Evolutionary conservation across 805 yeast genomes (phyloP), one percentile per base, ranked within the genome.

Genomic region (Millerago galiae): DNA sequence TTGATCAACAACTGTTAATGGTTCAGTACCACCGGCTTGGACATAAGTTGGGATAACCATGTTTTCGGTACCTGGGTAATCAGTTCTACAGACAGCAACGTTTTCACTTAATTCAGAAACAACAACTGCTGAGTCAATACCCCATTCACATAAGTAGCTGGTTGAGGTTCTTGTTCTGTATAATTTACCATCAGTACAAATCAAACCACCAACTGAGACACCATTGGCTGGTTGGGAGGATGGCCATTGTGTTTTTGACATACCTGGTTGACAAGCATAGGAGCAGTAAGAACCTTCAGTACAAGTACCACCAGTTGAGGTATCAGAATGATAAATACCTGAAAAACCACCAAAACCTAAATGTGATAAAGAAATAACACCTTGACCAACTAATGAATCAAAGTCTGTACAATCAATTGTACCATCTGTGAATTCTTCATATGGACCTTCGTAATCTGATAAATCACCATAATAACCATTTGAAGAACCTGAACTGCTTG

Each of bases 231-330:
- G 98, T 73, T 91, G 99, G 42, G 62, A 52, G 35, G 81, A 67
- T 50, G 98, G 98, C 95, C 95, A 91, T 73, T 91, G 99, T 43
- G 97, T 88, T 80, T 91, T 91, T 59, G 97, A 87, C 96, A 88
- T 87, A 77, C 98, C 99, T 34, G 96, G 80, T 72, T 89, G 95
- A 74, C 99, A 91, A 46, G 98, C 95, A 68, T 91, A 91, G 46
- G 98, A 91, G 71, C 99, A 91, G 81, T 85, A 88, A 59, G 77
- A 77, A 47, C 97, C 98, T 55, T 89, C 96, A 50, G 71, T 63
- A 75, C 99, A 91, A 33, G 74, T 71, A 40, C 47, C 47, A 41
- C 47, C 47, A 35, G 83, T 71, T 46, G 88, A 74, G 51, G 87
- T 79, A 53, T 74, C 68, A 51, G 66, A 59, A 60, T 74, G 68